Conservation (phyloP, 257 asterid genomes). For the Anisodus acutangulus region DNA sequence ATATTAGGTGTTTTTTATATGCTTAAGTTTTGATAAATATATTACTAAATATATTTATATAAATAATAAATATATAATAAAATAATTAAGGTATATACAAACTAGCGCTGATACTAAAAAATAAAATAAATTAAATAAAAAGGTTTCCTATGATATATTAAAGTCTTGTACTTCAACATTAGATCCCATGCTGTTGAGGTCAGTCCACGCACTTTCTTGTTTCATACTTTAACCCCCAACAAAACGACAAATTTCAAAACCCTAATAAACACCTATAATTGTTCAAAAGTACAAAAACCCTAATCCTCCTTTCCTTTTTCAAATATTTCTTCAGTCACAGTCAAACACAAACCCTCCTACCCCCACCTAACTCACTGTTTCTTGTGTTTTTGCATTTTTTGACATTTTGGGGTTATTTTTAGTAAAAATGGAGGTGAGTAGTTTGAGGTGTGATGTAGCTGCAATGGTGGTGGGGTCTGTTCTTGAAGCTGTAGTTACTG, state of each 20-base stretch:
- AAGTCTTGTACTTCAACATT: no score
- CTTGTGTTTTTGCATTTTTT: background rate
- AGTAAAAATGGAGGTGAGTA: conserved; percentile 64
- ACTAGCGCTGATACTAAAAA: no score
- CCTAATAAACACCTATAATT: background rate
- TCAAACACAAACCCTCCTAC: conserved; percentile 44
- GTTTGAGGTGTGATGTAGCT: conserved; percentile 51
- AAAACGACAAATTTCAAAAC: background rate
- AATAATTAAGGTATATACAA: no score
- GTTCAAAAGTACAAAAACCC: background rate
- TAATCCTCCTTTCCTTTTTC: background rate
- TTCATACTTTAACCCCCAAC: no score
- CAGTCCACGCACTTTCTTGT: no score
- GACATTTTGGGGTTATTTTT: background rate
- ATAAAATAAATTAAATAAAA: no score
- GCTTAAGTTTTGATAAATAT: no score
- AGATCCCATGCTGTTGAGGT: no score
- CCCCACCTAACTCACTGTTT: background rate
- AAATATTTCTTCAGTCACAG: conserved; percentile 34
- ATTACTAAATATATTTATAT: no score
- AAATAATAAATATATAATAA: no score
- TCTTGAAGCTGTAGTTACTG: conserved; percentile 51
- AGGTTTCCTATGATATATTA: no score
- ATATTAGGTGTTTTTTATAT: no score
- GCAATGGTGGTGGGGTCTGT: conserved; percentile 48